A percentile compares a stretch with the other conserved stretches of the same genome.
Evolutionary conservation across 768 basidiomycete genomes (phyloP).

Genomic region (Tulasnella sp.): DNA sequence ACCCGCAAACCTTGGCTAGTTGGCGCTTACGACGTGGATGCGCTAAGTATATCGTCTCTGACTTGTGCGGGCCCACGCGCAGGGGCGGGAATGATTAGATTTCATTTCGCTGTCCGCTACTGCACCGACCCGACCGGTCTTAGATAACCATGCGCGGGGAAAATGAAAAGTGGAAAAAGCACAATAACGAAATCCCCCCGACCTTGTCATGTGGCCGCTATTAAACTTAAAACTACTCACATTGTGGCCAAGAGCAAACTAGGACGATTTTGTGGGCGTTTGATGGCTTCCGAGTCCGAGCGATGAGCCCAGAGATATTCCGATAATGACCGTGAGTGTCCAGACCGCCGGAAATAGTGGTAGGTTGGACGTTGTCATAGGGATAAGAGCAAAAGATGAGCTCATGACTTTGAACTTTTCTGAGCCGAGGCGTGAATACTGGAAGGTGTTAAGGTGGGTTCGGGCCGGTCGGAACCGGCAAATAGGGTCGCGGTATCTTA

Average conservation of each 20-base stretch:
- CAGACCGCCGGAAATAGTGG: not conserved
- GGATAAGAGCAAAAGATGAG: not conserved
- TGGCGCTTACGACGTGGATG: not conserved
- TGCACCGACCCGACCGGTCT: not conserved
- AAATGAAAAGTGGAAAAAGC: not conserved
- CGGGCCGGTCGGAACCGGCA: conserved; percentile 1
- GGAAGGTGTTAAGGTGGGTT: not conserved
- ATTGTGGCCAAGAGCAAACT: not conserved
- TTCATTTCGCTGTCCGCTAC: not conserved
- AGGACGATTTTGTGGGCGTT: not conserved
- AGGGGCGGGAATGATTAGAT: conserved; percentile 13
- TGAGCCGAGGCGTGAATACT: not conserved
- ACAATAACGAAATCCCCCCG: not conserved
- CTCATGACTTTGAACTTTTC: conserved; percentile 4
- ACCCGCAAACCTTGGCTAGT: not conserved
- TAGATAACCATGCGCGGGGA: conserved; percentile 10
- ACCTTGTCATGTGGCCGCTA: not conserved
- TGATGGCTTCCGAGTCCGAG: not conserved
- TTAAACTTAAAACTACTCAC: not conserved
- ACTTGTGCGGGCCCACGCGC: not conserved
- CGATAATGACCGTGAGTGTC: conserved; percentile 9
- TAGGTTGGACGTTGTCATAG: conserved; percentile 6
- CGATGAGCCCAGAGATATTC: not conserved
- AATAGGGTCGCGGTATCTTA: conserved; percentile 11
- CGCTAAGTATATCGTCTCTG: not conserved